These are phyloP conservation scores for Solanum hybrid DNA, from an alignment of 305 asterid genomes.

Conservation along the genomic window DNA sequence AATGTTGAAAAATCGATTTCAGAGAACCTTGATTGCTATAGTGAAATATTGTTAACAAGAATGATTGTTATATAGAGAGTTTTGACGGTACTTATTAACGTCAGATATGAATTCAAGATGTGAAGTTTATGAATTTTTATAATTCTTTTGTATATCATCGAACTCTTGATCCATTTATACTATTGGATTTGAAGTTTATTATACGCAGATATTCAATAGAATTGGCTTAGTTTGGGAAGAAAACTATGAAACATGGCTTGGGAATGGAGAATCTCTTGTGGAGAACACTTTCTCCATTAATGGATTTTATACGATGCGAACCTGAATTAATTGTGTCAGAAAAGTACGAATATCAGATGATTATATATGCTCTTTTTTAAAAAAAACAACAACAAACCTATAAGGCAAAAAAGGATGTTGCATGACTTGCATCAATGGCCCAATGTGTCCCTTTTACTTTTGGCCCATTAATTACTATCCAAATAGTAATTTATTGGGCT, in stretches of 20 bases:
- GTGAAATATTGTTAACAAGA: neutral
- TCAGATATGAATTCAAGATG: neutral
- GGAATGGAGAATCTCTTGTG: neutral
- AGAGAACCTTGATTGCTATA: neutral
- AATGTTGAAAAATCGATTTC: neutral
- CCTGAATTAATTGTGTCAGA: neutral
- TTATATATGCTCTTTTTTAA: neutral
- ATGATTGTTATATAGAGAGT: neutral
- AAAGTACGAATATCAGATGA: neutral
- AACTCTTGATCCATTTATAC: neutral
- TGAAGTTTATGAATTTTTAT: neutral
- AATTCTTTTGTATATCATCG: neutral
- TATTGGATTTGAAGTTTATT: neutral
- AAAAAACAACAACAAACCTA: fast-evolving
- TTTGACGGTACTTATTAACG: neutral
- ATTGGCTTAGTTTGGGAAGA: neutral
- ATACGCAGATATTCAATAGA: neutral
- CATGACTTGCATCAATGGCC: neutral
- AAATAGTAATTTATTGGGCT: neutral
- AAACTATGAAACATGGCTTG: neutral
- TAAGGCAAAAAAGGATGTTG: neutral
- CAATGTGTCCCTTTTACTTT: neutral
- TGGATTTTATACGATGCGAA: neutral
- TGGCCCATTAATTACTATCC: neutral
- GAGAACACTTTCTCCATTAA: neutral